Evolutionary conservation across 306 rosid genomes (phyloP), one percentile per base, ranked within the genome.

Genomic region (Quercus parvula): DNA sequence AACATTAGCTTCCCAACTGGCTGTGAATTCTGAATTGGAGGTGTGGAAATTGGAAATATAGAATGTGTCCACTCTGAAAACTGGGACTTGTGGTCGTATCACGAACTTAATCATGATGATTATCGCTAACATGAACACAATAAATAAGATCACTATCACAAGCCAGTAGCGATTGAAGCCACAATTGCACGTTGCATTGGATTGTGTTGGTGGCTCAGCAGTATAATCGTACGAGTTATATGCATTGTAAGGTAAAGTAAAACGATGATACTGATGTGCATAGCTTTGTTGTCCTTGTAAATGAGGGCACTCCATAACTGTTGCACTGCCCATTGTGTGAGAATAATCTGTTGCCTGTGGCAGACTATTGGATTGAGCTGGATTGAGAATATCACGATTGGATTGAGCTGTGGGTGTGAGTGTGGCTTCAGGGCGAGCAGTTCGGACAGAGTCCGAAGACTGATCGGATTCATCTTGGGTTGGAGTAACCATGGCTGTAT

Each of bases 1-100:
- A 6, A 90, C 0, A 12, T 18, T 74, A 4, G 83, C 67, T n/a
- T 80, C 71, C 96, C 97, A 92, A 5, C 70, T 58, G 0, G 81
- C 92, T 1, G 84, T 4, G 28, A 87, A 56, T 0, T 30, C 8
- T 0, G 84, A 5, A 9, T 49, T 59, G 30, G 75, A 31, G 56
- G 83, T 10, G 71, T 78, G 86, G 83, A 94, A 84, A 56, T 80
- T 73, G 9, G 77, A 1, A 0, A 90, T 89, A 11, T 82, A 62
- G 0, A 92, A 18, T 2, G 83, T 78, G 1, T 62, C 78, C 6
- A 94, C 71, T 2, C 18, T 76, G 74, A 82, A 90, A 9, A 5
- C 0, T 0, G 90, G 88, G 28, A 57, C 4, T 6, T 70, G n/a
- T 0, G 96, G 94, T 2, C 80, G 84, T 17, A 82, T 44, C 12